Conservation (phyloP, 108 stramenopile species). For the Chaetoceros tenuissimus region DNA sequence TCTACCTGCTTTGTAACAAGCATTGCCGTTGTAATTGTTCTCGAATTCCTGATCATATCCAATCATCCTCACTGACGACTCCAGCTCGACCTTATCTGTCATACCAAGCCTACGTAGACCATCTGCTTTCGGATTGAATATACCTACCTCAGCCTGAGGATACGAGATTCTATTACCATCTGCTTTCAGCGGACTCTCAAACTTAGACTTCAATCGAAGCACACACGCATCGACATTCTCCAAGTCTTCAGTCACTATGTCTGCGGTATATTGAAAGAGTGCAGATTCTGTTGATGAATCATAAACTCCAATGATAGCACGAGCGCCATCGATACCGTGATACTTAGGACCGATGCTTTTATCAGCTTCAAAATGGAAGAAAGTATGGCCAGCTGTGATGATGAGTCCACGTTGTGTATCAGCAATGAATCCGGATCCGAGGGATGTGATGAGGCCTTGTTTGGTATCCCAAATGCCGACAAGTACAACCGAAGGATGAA, state of each 20-base stretch:
- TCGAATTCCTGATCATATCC: slow-evolving; percentile 83
- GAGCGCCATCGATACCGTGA: slow-evolving; percentile 57
- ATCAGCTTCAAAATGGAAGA: slow-evolving; percentile 42
- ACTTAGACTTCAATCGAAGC: slow-evolving; percentile 59
- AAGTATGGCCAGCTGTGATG: slow-evolving; percentile 71
- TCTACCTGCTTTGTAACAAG: background rate
- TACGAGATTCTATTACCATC: slow-evolving; percentile 66
- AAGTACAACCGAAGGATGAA: slow-evolving; percentile 55
- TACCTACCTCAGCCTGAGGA: slow-evolving; percentile 53
- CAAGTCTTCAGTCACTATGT: slow-evolving; percentile 64
- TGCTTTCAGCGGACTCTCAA: slow-evolving; percentile 63
- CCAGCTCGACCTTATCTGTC: slow-evolving; percentile 55
- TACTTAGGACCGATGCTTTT: slow-evolving; percentile 40
- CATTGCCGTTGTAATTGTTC: slow-evolving; percentile 44
- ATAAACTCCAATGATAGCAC: slow-evolving; percentile 71
- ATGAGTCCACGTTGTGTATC: slow-evolving; percentile 78
- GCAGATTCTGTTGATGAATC: slow-evolving; percentile 32
- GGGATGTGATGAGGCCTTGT: slow-evolving; percentile 38
- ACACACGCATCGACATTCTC: slow-evolving; percentile 57
- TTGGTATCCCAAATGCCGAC: slow-evolving; percentile 77
- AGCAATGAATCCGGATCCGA: slow-evolving; percentile 72
- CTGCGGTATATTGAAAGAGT: slow-evolving; percentile 77
- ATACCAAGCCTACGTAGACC: slow-evolving; percentile 52
- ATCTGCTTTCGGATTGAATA: slow-evolving; percentile 49
- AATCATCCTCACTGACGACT: slow-evolving; percentile 65